Evolutionary conservation across 1,284 basidiomycete species (phyloP), one percentile per base, ranked within the genome.

Genomic region (Acaromyces ingoldii): DNA sequence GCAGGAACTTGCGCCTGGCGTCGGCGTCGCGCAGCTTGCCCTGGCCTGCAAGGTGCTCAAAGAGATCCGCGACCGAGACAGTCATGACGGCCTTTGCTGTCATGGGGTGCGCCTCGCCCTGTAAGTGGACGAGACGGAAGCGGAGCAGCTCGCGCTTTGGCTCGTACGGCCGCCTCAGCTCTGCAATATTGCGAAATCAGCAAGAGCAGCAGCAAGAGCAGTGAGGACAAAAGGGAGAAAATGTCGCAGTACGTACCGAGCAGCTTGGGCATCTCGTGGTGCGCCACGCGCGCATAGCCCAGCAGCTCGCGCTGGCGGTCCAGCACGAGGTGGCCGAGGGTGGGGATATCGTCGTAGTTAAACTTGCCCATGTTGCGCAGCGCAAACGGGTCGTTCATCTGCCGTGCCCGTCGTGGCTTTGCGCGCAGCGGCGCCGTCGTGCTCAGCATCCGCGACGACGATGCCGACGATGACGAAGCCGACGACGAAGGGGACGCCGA

Each of bases 21-120:
- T 55, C 49, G 13, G 47, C 19, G 55, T 69, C 40, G 43, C 60
- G 44, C 19, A 74, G 57, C 15, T 49, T 47, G 13, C 63, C 56
- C n/a, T n/a, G n/a, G n/a, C n/a, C n/a, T n/a, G n/a, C n/a, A n/a
- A n/a, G n/a, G 19, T 52, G 46, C 19, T 50, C 43, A 46, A 60
- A 60, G 7, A 77, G 65, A n/a, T 64, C 56, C 1, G 55, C 30
- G 19, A 76, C 50, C 44, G 57, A 37, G 31, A 76, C 59, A 10
- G 56, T 59, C 31, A 77, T 59, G 28, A 73, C 67, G 19, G 74
- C 70, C 54, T 77, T 78, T 36, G 72, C 65, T 17, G 68, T 62
- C 9, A 62, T 73, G 2, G 77, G 76, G 58, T 77, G 76, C 9
- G 49, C 49, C 39, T 77, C 72, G 39, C 76, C 77, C 48, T 77